Conservation (phyloP, 805 yeast genomes). For the Saturnispora mendoncae region DNA sequence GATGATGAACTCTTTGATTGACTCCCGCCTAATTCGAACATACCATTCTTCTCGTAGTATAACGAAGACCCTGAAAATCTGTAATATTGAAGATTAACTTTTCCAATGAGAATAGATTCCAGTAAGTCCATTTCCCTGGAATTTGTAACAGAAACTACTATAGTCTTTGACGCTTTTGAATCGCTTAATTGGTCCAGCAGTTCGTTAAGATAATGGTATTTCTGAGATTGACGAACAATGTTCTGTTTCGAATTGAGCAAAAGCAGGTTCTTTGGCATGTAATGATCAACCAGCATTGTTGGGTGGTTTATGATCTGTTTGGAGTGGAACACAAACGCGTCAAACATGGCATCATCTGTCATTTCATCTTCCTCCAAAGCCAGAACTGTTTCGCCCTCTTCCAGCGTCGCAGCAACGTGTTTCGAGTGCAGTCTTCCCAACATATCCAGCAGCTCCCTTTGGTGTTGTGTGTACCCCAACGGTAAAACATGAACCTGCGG, state of each 20-base stretch:
- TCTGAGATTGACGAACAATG: constrained; percentile 47
- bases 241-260: constrained; percentile 56
- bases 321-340: constrained; percentile 38
- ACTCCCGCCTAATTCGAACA: constrained; percentile 19
- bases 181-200: constrained; percentile 33
- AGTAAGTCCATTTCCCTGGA: constrained; percentile 67
- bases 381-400: too few species aligned
- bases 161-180: constrained; percentile 19
- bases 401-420: too few species aligned
- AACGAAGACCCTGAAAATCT: constrained; percentile 61
- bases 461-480: constrained; percentile 35
- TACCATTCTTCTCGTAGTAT: constrained; percentile 28
- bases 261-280: constrained; percentile 60
- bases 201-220: constrained; percentile 46
- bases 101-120: constrained; percentile 73
- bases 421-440: constrained; percentile 34
- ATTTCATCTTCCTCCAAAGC: constrained; percentile 12
- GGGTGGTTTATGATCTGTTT: constrained; percentile 55
- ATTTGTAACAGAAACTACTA: constrained; percentile 47
- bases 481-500: constrained; percentile 30
- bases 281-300: constrained; percentile 65
- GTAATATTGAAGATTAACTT: constrained; percentile 46
- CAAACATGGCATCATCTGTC: constrained; percentile 29
- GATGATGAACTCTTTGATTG: constrained; percentile 7
- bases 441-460: constrained; percentile 36